Evolutionary conservation across 257 asterid species (phyloP).

Genomic region (Ophiorrhiza pumila): DNA sequence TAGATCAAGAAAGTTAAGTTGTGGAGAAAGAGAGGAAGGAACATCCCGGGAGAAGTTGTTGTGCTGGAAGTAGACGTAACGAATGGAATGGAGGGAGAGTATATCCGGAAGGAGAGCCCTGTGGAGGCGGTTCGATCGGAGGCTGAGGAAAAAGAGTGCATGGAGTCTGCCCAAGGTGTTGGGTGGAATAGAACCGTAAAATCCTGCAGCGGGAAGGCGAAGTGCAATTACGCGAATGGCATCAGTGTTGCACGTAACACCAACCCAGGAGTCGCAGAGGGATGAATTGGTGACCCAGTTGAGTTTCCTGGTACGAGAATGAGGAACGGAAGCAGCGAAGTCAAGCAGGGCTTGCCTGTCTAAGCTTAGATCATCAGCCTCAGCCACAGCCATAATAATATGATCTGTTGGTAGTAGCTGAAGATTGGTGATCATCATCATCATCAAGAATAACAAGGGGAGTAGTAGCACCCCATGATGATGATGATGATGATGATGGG

Average conservation of each 20-base stretch:
- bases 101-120: constrained; percentile 62
- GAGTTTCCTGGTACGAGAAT: constrained; percentile 50
- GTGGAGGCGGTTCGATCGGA: constrained; percentile 49
- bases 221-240: constrained; percentile 47
- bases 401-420: constrained; percentile 6
- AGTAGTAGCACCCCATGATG: not conserved
- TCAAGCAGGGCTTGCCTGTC: constrained; percentile 70
- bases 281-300: constrained; percentile 48
- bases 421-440: not conserved
- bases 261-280: constrained; percentile 58
- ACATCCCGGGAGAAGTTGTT: constrained; percentile 56
- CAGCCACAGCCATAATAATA: not conserved
- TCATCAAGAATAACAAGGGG: constrained; percentile 24
- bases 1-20: constrained; percentile 50
- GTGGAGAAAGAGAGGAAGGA: constrained; percentile 46
- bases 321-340: constrained; percentile 54
- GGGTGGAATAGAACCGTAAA: constrained; percentile 61
- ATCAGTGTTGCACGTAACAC: constrained; percentile 53
- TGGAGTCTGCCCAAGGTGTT: constrained; percentile 61
- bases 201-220: constrained; percentile 67
- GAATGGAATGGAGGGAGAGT: constrained; percentile 60
- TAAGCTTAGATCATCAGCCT: constrained; percentile 46
- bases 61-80: constrained; percentile 53
- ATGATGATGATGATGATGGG: not conserved
- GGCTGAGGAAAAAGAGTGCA: constrained; percentile 61